A percentile compares a stretch with the other conserved stretches of the same genome.
Evolutionary conservation across 2,329 filamentous ascomycete genomes (phyloP).

Genomic region (Aspergillus ruber): DNA sequence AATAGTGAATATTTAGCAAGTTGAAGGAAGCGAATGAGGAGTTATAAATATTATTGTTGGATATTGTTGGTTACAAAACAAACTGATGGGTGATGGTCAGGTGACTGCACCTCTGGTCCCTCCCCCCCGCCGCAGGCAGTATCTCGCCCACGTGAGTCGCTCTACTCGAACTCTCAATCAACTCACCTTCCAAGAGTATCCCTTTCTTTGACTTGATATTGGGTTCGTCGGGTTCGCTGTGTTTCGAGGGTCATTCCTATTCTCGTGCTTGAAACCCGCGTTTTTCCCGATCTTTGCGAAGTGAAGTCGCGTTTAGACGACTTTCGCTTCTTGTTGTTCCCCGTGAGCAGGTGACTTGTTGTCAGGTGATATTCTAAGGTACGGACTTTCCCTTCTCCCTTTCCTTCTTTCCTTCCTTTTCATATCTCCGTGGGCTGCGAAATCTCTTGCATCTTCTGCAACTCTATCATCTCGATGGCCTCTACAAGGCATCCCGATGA

Average conservation of each 20-base stretch:
- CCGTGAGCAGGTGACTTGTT: background rate
- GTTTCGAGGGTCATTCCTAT: background rate
- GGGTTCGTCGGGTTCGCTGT: background rate
- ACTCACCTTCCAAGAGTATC: background rate
- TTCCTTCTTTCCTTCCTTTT: background rate
- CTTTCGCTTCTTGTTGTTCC: background rate
- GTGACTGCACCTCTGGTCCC: background rate
- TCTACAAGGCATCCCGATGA: background rate
- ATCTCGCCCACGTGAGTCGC: background rate
- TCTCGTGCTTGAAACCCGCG: background rate
- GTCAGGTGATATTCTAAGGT: slow-evolving; percentile 1
- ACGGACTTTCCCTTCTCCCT: background rate
- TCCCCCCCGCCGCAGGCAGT: background rate
- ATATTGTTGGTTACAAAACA: background rate
- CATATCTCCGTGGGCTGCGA: too few species aligned
- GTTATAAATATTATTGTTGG: background rate
- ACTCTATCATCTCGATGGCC: background rate
- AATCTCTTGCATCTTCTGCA: too few species aligned
- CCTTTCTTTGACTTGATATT: background rate
- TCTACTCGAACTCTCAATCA: slow-evolving; percentile 1
- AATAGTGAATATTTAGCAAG: background rate
- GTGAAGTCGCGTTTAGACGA: background rate
- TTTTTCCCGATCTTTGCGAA: background rate
- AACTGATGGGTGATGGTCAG: background rate
- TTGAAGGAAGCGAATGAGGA: background rate